A percentile compares a stretch with the other conserved stretches of the same genome.
phyloP scores from a whole-genome alignment of 331 rosid genomes.

The Pyrus hybrid region DNA sequence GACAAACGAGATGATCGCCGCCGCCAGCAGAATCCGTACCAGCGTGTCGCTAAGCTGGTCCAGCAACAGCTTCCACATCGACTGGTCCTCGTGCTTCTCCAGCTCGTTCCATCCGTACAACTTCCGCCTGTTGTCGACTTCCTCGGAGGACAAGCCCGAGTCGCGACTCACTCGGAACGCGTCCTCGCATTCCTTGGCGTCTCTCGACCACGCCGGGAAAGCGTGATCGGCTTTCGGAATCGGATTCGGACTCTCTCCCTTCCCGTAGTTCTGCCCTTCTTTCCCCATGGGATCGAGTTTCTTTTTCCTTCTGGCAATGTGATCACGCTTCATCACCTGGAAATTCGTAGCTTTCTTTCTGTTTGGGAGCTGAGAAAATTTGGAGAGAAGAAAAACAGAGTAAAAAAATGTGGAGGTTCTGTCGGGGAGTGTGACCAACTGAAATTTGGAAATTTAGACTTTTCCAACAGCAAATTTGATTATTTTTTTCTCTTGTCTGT shows the following conservation, averaged over 20 bases:
- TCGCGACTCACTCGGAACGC: constrained; percentile 15
- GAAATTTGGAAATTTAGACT: background rate
- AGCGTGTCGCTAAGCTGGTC: constrained; percentile 35
- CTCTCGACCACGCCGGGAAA: constrained; percentile 34
- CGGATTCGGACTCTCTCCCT: background rate
- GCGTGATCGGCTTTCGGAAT: background rate
- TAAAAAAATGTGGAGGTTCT: background rate
- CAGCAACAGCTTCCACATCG: constrained; percentile 23
- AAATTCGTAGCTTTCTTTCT: background rate
- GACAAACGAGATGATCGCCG: constrained; percentile 30
- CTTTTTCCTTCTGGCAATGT: background rate
- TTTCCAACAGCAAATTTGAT: background rate
- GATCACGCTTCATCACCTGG: background rate
- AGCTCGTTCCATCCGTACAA: constrained; percentile 24
- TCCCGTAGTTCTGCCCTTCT: background rate
- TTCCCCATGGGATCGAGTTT: constrained; percentile 9
- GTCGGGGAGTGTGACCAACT: background rate
- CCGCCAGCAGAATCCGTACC: constrained; percentile 26
- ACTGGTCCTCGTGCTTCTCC: constrained; percentile 31
- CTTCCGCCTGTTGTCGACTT: constrained; percentile 15
- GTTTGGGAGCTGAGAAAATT: background rate
- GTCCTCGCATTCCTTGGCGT: constrained; percentile 21
- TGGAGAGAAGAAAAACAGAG: background rate
- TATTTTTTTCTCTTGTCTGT: no score
- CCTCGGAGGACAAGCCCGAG: constrained; percentile 17